Conservation (phyloP, 2,329 filamentous ascomycete species). For the Pseudogymnoascus sp. region DNA sequence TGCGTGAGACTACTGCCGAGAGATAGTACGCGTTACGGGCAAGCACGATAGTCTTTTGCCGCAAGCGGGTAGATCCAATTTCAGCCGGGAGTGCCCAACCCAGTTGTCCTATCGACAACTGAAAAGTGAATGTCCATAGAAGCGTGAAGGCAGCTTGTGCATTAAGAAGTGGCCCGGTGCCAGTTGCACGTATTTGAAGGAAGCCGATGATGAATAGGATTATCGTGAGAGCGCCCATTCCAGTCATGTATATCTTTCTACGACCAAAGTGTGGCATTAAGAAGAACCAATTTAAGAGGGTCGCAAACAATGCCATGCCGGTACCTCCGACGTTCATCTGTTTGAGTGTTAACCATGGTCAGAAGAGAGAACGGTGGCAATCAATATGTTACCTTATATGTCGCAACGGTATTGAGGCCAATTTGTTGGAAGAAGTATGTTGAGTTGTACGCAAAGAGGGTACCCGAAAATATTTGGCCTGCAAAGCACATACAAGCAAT, state of each 20-base stretch:
- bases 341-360: constrained; percentile 32
- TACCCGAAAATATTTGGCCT: constrained; percentile 55
- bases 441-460: constrained; percentile 54
- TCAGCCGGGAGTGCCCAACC: constrained; percentile 32
- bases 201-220: constrained; percentile 43
- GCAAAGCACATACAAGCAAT: constrained; percentile 52
- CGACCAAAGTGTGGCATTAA: constrained; percentile 42
- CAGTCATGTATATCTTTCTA: constrained; percentile 43
- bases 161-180: constrained; percentile 16
- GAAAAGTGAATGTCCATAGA: constrained; percentile 25
- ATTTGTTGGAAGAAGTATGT: constrained; percentile 52
- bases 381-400: constrained; percentile 33
- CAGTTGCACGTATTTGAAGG: constrained; percentile 17
- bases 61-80: constrained; percentile 31
- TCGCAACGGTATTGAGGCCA: constrained; percentile 37
- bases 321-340: constrained; percentile 37
- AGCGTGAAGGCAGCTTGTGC: constrained; percentile 26
- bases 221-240: constrained; percentile 35
- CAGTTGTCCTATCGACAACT: constrained; percentile 35
- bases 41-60: constrained; percentile 26
- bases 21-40: constrained; percentile 32
- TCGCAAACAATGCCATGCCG: constrained; percentile 43
- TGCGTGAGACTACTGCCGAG: constrained; percentile 27
- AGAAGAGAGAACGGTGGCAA: constrained; percentile 34
- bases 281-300: constrained; percentile 42